Percentiles rank a stretch among this genome's conserved stretches.
Evolutionary conservation across 2,329 filamentous ascomycete species (phyloP).

Genomic region (Fusarium tuaranense): DNA sequence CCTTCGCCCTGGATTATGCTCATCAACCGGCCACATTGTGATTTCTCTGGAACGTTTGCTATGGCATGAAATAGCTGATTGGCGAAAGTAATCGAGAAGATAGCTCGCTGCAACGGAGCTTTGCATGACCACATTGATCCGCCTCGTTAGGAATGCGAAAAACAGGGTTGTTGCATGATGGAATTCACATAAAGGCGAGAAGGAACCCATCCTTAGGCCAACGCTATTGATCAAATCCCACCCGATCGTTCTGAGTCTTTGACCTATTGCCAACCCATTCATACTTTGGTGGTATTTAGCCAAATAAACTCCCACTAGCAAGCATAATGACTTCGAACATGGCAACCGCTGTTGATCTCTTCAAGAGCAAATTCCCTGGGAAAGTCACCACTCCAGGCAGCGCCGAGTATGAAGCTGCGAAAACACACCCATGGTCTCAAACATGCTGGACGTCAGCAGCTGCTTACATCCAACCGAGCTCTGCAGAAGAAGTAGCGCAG

Average conservation of each 20-base stretch:
- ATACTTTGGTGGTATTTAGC: too few species aligned
- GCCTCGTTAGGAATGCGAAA: not conserved
- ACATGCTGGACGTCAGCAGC: not conserved
- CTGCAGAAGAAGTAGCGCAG: not conserved
- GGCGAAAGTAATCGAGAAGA: not conserved
- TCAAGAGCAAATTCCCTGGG: not conserved
- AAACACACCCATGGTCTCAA: not conserved
- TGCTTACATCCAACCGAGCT: not conserved
- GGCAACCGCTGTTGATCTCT: not conserved
- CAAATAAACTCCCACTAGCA: too few species aligned
- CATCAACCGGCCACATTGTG: not conserved
- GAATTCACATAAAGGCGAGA: not conserved
- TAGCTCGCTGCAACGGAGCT: not conserved
- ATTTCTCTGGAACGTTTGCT: not conserved
- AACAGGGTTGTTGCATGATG: not conserved
- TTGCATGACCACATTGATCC: not conserved
- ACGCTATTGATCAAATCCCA: not conserved
- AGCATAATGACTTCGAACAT: not conserved
- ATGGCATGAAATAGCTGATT: not conserved
- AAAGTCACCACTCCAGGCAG: not conserved
- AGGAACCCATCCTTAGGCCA: not conserved
- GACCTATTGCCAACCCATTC: not conserved
- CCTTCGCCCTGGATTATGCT: not conserved
- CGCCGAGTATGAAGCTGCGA: not conserved
- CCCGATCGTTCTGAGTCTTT: not conserved